Evolutionary conservation across 2,329 filamentous ascomycete genomes (phyloP).

Genomic region (Arachnopeziza araneosa): DNA sequence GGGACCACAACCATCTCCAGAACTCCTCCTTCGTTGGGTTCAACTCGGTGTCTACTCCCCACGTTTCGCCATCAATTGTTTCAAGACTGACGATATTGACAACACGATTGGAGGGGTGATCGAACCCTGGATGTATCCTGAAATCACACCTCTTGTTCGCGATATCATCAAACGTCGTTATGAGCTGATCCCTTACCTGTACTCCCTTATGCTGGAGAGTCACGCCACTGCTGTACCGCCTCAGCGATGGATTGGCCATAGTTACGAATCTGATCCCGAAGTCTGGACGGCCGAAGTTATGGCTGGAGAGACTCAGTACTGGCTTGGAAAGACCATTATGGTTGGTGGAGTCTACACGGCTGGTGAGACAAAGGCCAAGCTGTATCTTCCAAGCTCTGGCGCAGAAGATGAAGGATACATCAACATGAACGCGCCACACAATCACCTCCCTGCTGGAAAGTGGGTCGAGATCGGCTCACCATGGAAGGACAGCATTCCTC

Average conservation of each 20-base stretch:
- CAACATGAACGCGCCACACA: constrained; percentile 56
- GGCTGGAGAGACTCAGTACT: constrained; percentile 65
- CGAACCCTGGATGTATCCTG: constrained; percentile 72
- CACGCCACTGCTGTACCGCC: constrained; percentile 57
- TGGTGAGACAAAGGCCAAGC: constrained; percentile 44
- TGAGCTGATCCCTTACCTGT: constrained; percentile 66
- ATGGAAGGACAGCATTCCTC: constrained; percentile 49
- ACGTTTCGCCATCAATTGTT: constrained; percentile 73
- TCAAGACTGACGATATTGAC: constrained; percentile 63
- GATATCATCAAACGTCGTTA: constrained; percentile 65
- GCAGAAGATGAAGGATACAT: constrained; percentile 50
- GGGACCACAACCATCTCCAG: constrained; percentile 64
- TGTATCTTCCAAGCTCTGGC: constrained; percentile 53
- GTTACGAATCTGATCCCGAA: constrained; percentile 59
- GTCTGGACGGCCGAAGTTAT: constrained; percentile 59
- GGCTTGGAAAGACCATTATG: constrained; percentile 62
- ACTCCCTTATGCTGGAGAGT: constrained; percentile 57
- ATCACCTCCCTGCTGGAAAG: constrained; percentile 48
- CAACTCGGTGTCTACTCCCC: constrained; percentile 65
- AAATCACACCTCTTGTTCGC: constrained; percentile 57
- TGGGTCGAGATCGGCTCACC: constrained; percentile 46
- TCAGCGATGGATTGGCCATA: constrained; percentile 70
- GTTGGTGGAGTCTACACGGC: constrained; percentile 63
- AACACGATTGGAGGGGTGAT: constrained; percentile 67
- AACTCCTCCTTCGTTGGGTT: constrained; percentile 67